Percentiles rank a stretch among this genome's conserved stretches.
Evolutionary conservation across 2,329 filamentous ascomycete species (phyloP).

Genomic region (Aureobasidium namibiae): DNA sequence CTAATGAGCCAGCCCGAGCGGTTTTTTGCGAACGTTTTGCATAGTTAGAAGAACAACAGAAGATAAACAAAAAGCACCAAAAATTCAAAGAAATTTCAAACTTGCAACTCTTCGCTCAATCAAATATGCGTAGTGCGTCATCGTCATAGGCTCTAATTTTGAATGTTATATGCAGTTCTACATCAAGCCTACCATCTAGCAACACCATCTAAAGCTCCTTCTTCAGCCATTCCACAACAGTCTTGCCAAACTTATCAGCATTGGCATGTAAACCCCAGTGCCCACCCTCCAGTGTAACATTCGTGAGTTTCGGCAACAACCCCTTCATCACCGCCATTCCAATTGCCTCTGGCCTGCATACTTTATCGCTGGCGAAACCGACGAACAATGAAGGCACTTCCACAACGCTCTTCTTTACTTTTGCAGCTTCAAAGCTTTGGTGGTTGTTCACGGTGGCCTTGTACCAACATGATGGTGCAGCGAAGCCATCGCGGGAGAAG

Average conservation of each 20-base stretch:
- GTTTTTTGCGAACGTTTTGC: not conserved
- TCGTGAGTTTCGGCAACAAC: slow-evolving; percentile 18
- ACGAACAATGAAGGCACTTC: slow-evolving; percentile 31
- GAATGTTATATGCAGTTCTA: too few species aligned
- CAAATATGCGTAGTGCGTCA: too few species aligned
- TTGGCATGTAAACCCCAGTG: slow-evolving; percentile 23
- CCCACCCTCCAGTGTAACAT: slow-evolving; percentile 16
- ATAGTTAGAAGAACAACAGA: not conserved
- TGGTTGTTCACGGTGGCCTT: slow-evolving; percentile 20
- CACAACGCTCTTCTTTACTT: slow-evolving; percentile 19
- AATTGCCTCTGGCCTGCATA: slow-evolving; percentile 19
- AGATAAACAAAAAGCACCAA: not conserved
- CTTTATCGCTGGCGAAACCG: slow-evolving; percentile 22
- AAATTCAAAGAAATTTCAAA: not conserved
- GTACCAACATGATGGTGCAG: slow-evolving; percentile 32
- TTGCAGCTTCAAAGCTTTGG: slow-evolving; percentile 24
- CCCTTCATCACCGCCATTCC: slow-evolving; percentile 17
- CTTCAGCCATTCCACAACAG: slow-evolving; percentile 7
- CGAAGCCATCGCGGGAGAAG: slow-evolving; percentile 26
- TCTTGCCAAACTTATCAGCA: slow-evolving; percentile 19
- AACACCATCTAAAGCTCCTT: not conserved
- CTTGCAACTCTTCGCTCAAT: too few species aligned
- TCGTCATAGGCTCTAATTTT: too few species aligned
- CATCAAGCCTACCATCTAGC: too few species aligned
- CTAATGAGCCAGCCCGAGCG: not conserved